phyloP scores from a whole-genome alignment of 768 basidiomycete genomes.

The Tylopilus subfusipes region DNA sequence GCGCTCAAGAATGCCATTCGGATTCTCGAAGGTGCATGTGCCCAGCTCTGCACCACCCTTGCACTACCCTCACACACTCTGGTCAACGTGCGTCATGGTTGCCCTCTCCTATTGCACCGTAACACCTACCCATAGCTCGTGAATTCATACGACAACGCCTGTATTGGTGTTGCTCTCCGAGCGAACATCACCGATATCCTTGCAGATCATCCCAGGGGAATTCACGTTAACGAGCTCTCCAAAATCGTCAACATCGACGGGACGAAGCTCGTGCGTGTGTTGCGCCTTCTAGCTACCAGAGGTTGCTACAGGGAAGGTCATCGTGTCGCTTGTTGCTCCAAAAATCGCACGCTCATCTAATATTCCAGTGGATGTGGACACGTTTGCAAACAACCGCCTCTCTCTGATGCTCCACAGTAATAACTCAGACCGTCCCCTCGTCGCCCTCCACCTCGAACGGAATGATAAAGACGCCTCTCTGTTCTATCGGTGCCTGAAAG shows the following conservation, averaged over 20 bases:
- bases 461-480: slow-evolving; percentile 15
- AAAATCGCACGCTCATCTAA: neutral
- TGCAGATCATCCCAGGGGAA: slow-evolving; percentile 26
- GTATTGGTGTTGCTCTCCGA: slow-evolving; percentile 24
- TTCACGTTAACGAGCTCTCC: slow-evolving; percentile 28
- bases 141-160: slow-evolving; percentile 27
- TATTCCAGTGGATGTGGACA: slow-evolving; percentile 26
- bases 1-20: slow-evolving; percentile 25
- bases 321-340: neutral
- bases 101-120: neutral
- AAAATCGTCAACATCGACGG: slow-evolving; percentile 18
- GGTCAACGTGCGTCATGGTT: slow-evolving; percentile 27
- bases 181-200: slow-evolving; percentile 31
- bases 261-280: slow-evolving; percentile 28
- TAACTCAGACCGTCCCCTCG: slow-evolving; percentile 21
- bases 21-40: slow-evolving; percentile 35
- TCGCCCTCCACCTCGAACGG: slow-evolving; percentile 18
- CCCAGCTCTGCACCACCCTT: slow-evolving; percentile 32
- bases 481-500: slow-evolving; percentile 28
- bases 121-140: slow-evolving; percentile 14
- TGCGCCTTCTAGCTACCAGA: slow-evolving; percentile 29
- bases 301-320: slow-evolving; percentile 33
- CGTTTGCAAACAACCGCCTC: slow-evolving; percentile 35
- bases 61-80: too few species aligned
- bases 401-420: slow-evolving; percentile 26